Base-by-base conservation (phyloP, 1,139 yeast genomes). In the Williopsis jadinii region DNA sequence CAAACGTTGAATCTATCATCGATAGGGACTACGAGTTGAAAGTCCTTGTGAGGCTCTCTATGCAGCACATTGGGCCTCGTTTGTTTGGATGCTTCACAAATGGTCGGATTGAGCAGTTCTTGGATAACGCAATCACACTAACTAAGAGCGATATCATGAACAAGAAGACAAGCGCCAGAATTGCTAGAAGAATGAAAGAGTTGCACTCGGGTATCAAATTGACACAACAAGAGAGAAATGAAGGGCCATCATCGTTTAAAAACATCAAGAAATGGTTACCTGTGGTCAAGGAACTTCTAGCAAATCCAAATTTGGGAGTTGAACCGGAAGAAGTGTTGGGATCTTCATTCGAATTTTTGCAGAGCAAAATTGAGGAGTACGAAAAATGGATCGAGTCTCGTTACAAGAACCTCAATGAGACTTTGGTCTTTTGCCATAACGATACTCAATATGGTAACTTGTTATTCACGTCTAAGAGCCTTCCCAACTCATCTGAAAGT, bases 361-460 rank as follows among this genome's bases (percentile, higher is more conserved):
- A 75, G 50, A 43, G 55, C 9, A 57, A 68, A 27, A 62, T 85
- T 11, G 53, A 55, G 8, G 61, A 57, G 39, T 90, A 88, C 60
- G 69, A 72, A 45, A 58, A 66, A 9, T 86, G 92, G 90, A 63
- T 92, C 27, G 70, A 69, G 37, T 54, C 54, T n/a, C 67, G 73
- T 43, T 80, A 82, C 53, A 71, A 71, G 8, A 38, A 45, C 38
- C 30, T 64, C 63, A 11, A 55, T 53, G 31, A 67, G 65, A 14
- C 62, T 59, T 67, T 84, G 49, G 87, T 77, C 31, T 92, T 92
- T 58, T 87, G 97, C 54, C 97, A 90, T 61, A 90, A 90, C 58
- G 97, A 90, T 62, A 84, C 98, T 1, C 98, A 92, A 61, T 92
- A 92, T 59, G 98, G 98, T 32, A 92, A 92, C 58, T 71, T 92